Conservation (phyloP, 2,329 filamentous ascomycete species). For the Penicillium olsonii region DNA sequence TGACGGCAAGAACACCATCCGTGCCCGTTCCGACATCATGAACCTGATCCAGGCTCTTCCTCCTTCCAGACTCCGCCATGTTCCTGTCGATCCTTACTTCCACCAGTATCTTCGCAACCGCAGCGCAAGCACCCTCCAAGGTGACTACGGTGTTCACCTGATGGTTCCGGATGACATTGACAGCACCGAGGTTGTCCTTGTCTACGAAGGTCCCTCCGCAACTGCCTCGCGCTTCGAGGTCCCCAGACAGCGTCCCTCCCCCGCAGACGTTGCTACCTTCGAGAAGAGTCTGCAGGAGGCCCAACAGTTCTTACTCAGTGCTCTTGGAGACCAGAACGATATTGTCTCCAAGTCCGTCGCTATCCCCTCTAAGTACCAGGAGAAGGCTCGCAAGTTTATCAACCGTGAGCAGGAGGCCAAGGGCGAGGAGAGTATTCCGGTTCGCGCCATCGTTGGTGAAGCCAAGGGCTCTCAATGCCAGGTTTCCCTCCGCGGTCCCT, state of each 20-base stretch:
- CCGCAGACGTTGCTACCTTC: slow-evolving; percentile 58
- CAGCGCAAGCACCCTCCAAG: slow-evolving; percentile 40
- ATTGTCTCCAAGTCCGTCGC: slow-evolving; percentile 57
- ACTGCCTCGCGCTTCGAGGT: slow-evolving; percentile 54
- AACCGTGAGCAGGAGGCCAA: slow-evolving; percentile 56
- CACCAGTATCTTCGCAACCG: slow-evolving; percentile 49
- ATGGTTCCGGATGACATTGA: slow-evolving; percentile 50
- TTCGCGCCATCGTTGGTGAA: slow-evolving; percentile 56
- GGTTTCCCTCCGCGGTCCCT: slow-evolving; percentile 75
- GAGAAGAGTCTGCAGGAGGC: slow-evolving; percentile 60
- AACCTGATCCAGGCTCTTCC: slow-evolving; percentile 52
- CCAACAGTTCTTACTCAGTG: slow-evolving; percentile 56
- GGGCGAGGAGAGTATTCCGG: slow-evolving; percentile 55
- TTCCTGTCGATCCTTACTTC: slow-evolving; percentile 53
- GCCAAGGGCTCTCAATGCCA: slow-evolving; percentile 39
- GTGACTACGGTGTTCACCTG: slow-evolving; percentile 50
- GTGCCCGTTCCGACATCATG: slow-evolving; percentile 52
- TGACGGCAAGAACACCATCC: slow-evolving; percentile 73
- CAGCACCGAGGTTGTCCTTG: slow-evolving; percentile 48
- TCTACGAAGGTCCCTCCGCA: slow-evolving; percentile 50
- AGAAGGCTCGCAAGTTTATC: slow-evolving; percentile 63
- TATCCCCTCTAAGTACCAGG: slow-evolving; percentile 62
- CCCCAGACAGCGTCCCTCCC: slow-evolving; percentile 57
- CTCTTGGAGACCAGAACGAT: slow-evolving; percentile 57
- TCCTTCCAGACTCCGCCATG: slow-evolving; percentile 45